These are phyloP conservation scores for Backusella sp. DNA, from an alignment of 192 early-diverging fungal species.

Conservation along the genomic window DNA sequence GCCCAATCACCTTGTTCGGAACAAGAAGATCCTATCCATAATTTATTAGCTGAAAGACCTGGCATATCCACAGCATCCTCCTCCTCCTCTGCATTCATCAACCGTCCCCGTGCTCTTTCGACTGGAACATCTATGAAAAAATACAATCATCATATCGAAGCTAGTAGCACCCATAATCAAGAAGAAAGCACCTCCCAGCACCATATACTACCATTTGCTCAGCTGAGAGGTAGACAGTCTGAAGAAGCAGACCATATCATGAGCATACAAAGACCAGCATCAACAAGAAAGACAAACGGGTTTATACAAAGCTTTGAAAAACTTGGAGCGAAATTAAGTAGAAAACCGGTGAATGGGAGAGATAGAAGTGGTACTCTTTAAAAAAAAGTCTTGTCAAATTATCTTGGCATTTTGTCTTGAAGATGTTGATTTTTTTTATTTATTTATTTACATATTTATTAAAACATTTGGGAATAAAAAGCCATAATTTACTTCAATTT, in stretches of 20 bases:
- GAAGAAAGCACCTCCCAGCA: not conserved
- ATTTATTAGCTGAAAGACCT: constrained; percentile 5
- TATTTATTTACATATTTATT: too few species aligned
- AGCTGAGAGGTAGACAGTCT: not conserved
- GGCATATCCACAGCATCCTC: not conserved
- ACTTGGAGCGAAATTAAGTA: not conserved
- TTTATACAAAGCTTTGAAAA: constrained; percentile 9
- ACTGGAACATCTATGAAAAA: not conserved
- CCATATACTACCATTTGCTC: not conserved
- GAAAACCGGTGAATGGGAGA: not conserved
- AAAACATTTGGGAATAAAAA: too few species aligned
- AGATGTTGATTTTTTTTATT: too few species aligned
- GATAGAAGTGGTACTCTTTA: constrained; percentile 12
- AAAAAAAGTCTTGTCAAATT: not conserved
- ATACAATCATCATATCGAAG: not conserved
- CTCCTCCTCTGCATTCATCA: not conserved
- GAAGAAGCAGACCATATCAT: not conserved
- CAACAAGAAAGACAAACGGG: not conserved
- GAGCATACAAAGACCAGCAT: not conserved
- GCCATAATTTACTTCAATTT: not conserved
- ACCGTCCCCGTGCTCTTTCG: not conserved
- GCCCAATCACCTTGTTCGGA: not conserved
- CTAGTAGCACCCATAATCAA: not conserved
- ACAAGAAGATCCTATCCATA: not conserved
- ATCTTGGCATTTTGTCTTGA: not conserved